Conservation (phyloP, 1,139 yeast genomes). For the Kodamaea plutei region DNA sequence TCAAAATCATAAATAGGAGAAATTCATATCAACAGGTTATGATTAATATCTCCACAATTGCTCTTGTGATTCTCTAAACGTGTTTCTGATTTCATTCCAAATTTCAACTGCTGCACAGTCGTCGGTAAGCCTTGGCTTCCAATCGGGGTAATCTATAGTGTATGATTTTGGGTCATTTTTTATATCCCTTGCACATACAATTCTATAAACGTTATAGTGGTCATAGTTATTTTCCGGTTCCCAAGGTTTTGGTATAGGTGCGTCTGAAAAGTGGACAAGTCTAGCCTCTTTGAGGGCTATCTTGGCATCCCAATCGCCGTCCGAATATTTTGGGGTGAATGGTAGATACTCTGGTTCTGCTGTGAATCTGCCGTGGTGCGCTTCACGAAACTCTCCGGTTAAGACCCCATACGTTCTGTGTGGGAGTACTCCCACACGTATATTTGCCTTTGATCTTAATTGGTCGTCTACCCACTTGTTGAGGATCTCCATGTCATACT, state of each 20-base stretch:
- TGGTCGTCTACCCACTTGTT: conserved; percentile 29
- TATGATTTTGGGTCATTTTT: conserved; percentile 13
- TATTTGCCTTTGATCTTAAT: conserved; percentile 8
- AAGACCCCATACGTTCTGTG: conserved; percentile 45
- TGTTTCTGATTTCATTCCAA: conserved; percentile 22
- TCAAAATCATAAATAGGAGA: too few relatives aligned
- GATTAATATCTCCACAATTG: too few relatives aligned
- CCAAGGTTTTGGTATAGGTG: conserved; percentile 50
- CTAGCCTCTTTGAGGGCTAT: conserved; percentile 18
- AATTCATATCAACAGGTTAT: too few relatives aligned
- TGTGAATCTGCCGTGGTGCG: conserved; percentile 21
- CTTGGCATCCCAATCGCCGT: conserved; percentile 27
- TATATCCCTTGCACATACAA: conserved; percentile 14
- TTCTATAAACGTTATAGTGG: conserved; percentile 24
- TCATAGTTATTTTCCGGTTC: conserved; percentile 12
- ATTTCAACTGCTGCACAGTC: conserved; percentile 33
- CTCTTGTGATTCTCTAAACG: conserved; percentile 6
- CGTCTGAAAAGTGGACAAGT: conserved; percentile 41
- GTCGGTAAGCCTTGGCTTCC: conserved; percentile 26
- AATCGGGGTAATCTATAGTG: conserved; percentile 19
- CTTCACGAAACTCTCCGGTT: conserved; percentile 45
- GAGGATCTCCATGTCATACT: conserved; percentile 50
- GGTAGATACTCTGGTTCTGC: conserved; percentile 35
- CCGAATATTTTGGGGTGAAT: conserved; percentile 18
- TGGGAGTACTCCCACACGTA: conserved; percentile 38